phyloP scores from a whole-genome alignment of 2,329 filamentous ascomycete genomes.

The Aspergillus arachidicola region DNA sequence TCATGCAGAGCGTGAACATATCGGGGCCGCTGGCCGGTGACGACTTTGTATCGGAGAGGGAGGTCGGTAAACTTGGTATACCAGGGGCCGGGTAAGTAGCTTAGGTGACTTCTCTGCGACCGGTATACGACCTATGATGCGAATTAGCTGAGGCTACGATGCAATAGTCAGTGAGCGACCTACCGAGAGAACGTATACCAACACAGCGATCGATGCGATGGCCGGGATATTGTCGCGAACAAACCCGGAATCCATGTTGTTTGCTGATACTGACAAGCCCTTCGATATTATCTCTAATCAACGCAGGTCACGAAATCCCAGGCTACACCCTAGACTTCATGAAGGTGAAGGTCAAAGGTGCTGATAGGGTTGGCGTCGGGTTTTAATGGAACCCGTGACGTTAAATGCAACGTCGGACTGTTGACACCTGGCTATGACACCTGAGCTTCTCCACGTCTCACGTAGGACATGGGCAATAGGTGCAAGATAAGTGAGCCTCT shows the following conservation, averaged over 20 bases:
- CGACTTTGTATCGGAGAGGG: conserved; percentile 9
- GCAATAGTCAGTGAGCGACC: neutral
- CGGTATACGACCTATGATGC: neutral
- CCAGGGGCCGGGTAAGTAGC: conserved; percentile 13
- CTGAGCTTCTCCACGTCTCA: too few relatives aligned
- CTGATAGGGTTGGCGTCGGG: neutral
- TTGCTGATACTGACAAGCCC: neutral
- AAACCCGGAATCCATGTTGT: conserved; percentile 3
- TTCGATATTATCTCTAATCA: neutral
- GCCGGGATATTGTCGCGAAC: neutral
- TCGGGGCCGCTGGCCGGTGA: conserved; percentile 11
- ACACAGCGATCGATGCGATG: neutral
- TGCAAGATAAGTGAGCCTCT: neutral
- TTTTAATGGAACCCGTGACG: neutral
- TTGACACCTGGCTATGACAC: neutral
- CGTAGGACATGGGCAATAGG: neutral
- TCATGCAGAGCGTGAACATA: conserved; percentile 21
- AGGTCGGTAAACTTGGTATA: conserved; percentile 16
- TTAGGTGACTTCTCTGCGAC: neutral
- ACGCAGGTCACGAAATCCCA: neutral
- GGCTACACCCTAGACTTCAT: neutral
- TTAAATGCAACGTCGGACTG: conserved; percentile 1
- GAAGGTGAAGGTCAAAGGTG: neutral
- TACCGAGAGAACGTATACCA: conserved; percentile 1
- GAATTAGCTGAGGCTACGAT: neutral